Evolutionary conservation across 169 alveolate species (phyloP), one percentile per base, ranked within the genome.

Genomic region (Plasmodium sp.): DNA sequence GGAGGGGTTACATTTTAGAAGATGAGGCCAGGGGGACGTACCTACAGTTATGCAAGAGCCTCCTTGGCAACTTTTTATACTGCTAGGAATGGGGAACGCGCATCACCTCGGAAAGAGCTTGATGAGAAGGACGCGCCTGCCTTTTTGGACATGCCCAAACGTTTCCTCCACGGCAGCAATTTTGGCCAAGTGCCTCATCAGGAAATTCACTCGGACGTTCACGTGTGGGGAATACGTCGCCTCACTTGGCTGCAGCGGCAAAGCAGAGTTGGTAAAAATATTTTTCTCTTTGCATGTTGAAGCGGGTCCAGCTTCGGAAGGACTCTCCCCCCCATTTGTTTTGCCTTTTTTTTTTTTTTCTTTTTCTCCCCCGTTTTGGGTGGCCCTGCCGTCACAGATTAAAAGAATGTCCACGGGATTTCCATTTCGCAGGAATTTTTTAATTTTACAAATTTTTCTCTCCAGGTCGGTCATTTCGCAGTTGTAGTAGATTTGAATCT

Each of bases 401-500:
- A 88, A 36, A 18, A 88, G 82, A 43, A 88, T 88, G 72, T 88
- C 94, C 1, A 88, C 94, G 41, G 94, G 94, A 16, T 16, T 43
- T 12, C 94, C 82, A 88, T 56, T 79, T 77, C 48, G 45, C 71
- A 88, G 41, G 62, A 79, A 43, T 16, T 77, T 88, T 88, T 88
- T 88, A 12, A 88, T 88, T 79, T 88, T 56, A 36, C 81, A 58
- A 33, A 88, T 56, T 88, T 88, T 88, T 79, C 94, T 54, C 18
- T 58, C 51, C 88, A 88, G 39, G 43, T 88, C 94, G 72, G 45
- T 31, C 88, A 80, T 79, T 88, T 88, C 94, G 81, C 90, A 88
- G 58, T 88, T 88, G 36, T 88, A 73, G 81, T 88, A 88, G 27
- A 88, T 79, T 88, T 88, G 94, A 6, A 88, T 88, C 45, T 77